Percentiles rank a stretch among this genome's conserved stretches.
phyloP scores from a whole-genome alignment of 164 flowering plant genomes.

The Malania oleifera region DNA sequence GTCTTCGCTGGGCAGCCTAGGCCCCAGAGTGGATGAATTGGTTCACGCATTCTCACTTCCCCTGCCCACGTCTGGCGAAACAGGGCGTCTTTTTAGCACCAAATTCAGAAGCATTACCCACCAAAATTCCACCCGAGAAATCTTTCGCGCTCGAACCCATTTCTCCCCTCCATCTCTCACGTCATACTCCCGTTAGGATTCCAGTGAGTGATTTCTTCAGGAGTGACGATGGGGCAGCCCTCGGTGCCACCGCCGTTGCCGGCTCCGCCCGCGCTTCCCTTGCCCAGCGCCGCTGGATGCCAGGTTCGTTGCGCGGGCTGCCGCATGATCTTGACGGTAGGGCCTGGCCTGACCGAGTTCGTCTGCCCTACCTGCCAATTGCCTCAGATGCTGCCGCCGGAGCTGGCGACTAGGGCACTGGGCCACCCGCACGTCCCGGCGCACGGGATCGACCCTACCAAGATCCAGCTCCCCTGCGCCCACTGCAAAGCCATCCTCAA shows the following conservation, averaged over 20 bases:
- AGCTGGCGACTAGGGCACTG: constrained; percentile 36
- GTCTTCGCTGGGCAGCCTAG: no score
- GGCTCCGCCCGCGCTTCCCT: constrained; percentile 11
- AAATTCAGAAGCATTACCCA: no score
- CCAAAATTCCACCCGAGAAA: no score
- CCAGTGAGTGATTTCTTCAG: background rate
- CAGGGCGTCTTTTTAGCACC: no score
- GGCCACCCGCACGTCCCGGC: constrained; percentile 40
- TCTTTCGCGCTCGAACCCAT: no score
- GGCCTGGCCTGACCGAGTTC: constrained; percentile 60
- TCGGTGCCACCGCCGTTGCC: constrained; percentile 19
- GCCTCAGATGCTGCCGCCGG: constrained; percentile 91
- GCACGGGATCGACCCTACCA: constrained; percentile 91
- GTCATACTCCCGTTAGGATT: no score
- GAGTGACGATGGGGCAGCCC: constrained; percentile 21
- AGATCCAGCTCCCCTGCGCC: constrained; percentile 92
- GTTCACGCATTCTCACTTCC: no score
- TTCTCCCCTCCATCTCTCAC: no score
- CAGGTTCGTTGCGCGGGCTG: constrained; percentile 95
- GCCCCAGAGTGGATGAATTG: no score
- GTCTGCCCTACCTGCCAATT: constrained; percentile 67
- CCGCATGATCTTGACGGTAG: constrained; percentile 61
- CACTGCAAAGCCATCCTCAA: constrained; percentile 89
- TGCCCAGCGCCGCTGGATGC: constrained; percentile 31
- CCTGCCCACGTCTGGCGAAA: no score